Base-by-base conservation (phyloP, 2,329 filamentous ascomycete genomes). In the Paracoccidioides lutzii region DNA sequence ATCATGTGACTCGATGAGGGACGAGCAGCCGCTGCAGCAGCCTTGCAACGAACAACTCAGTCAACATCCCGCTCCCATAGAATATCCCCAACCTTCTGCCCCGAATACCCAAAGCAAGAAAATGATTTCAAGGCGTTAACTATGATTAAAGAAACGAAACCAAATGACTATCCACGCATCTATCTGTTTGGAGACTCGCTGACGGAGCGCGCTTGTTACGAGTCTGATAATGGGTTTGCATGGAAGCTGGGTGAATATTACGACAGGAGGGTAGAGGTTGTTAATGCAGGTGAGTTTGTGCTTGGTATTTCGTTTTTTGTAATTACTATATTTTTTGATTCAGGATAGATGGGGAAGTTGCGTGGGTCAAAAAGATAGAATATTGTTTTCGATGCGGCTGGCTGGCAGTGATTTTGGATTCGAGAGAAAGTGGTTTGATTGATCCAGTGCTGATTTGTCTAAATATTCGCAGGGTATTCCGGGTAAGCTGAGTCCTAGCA, bases 161-260 rank as follows among this genome's bases (percentile, higher is more conserved):
- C 54, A 22, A 53, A 58, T 43, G 50, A 59, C 42, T 61, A 56
- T 35, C 61, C 61, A 15, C 58, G 59, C 14, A 60, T 63, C 41
- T 63, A 63, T 28, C 49, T 63, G 33, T 62, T 63, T 51, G 61
- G 61, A 12, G 61, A 63, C 55, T 61, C 61, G 22, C 51, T 63
- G 43, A 63, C 60, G 8, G 60, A 61, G 45, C 37, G 59, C 12
- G 60, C 51, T 0, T 60, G 60, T 50, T 50, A 44, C 22, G 57
- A 59, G 35, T 28, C 53, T 10, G 40, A 62, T 49, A 53, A 28
- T n/a, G 60, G 61, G 3, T 63, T 63, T 50, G 60, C 60, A 10
- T 57, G 55, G 54, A 55, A 54, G 50, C 37, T 62, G 14, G 33
- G 43, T 32, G 50, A 62, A 49, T 61, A 63, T 48, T 63, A 63